Evolutionary conservation across 257 asterid genomes (phyloP).

Genomic region (Cynanchum wilfordii): DNA sequence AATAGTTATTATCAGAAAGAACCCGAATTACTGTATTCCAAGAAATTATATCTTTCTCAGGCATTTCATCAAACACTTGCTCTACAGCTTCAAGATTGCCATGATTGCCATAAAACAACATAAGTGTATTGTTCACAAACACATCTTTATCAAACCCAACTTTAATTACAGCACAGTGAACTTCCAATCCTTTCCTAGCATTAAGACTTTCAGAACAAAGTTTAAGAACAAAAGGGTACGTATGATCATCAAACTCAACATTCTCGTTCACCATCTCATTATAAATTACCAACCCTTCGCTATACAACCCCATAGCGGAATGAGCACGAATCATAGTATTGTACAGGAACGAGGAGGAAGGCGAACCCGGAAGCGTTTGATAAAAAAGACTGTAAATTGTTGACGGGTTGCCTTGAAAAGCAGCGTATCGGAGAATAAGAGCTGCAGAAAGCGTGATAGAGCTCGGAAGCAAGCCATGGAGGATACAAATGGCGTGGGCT

Average conservation of each 20-base stretch:
- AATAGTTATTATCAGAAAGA: conserved; percentile 31
- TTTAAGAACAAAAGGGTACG: conserved; percentile 64
- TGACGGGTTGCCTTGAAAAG: conserved; percentile 29
- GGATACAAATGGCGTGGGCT: conserved; percentile 50
- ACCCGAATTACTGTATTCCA: conserved; percentile 61
- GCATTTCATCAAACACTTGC: conserved; percentile 59
- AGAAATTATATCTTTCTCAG: conserved; percentile 47
- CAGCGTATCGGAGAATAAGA: conserved; percentile 63
- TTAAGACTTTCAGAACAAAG: conserved; percentile 48
- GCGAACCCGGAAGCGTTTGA: conserved; percentile 37
- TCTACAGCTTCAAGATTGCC: conserved; percentile 32
- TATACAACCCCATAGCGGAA: conserved; percentile 19
- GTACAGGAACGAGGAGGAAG: conserved; percentile 57
- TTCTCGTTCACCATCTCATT: conserved; percentile 41
- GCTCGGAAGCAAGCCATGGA: conserved; percentile 50
- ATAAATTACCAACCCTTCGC: conserved; percentile 33
- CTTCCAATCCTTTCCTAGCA: conserved; percentile 53
- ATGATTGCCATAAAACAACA: conserved; percentile 51
- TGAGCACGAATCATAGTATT: conserved; percentile 59
- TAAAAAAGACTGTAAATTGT: conserved; percentile 30
- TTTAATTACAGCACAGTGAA: conserved; percentile 57
- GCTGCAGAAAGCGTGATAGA: conserved; percentile 59
- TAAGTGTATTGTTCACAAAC: conserved; percentile 63
- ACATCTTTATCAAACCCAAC: conserved; percentile 45
- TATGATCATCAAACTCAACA: conserved; percentile 55